Conservation (phyloP, 2,329 filamentous ascomycete genomes). For the Talaromyces sp. region DNA sequence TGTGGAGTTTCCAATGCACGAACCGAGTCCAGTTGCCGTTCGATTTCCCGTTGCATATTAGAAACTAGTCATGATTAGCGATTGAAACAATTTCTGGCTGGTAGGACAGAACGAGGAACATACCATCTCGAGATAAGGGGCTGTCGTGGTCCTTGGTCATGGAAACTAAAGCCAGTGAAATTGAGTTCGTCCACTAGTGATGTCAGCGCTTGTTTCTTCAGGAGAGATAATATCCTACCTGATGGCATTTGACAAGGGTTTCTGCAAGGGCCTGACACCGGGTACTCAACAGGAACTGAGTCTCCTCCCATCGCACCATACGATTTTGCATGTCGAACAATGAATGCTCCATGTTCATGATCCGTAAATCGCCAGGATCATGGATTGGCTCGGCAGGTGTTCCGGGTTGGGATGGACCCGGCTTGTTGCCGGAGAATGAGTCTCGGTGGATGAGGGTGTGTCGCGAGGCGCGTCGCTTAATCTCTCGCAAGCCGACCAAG, state of each 20-base stretch:
- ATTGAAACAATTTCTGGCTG: background rate
- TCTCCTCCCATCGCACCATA: constrained; percentile 78
- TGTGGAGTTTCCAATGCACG: constrained; percentile 55
- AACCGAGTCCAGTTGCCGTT: constrained; percentile 56
- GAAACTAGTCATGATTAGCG: constrained; percentile 36
- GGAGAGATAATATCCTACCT: constrained; percentile 41
- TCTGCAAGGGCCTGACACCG: constrained; percentile 81
- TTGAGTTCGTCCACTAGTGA: constrained; percentile 72
- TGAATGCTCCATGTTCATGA: constrained; percentile 72
- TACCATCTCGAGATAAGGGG: constrained; percentile 75
- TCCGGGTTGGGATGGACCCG: constrained; percentile 69
- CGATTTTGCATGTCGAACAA: constrained; percentile 74
- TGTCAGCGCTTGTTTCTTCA: constrained; percentile 7
- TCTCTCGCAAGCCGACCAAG: constrained; percentile 83
- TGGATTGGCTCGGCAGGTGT: constrained; percentile 79
- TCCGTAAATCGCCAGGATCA: constrained; percentile 67
- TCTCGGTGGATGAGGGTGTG: constrained; percentile 92
- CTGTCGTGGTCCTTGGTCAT: constrained; percentile 72
- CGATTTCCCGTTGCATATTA: constrained; percentile 59
- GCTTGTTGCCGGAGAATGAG: constrained; percentile 73
- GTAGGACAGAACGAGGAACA: constrained; percentile 30
- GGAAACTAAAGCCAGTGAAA: constrained; percentile 68
- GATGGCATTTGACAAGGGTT: constrained; percentile 66
- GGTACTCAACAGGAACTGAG: constrained; percentile 68
- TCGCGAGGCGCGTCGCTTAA: constrained; percentile 88